phyloP scores from a whole-genome alignment of 495 filamentous ascomycete species.

The Pseudevernia furfuracea region DNA sequence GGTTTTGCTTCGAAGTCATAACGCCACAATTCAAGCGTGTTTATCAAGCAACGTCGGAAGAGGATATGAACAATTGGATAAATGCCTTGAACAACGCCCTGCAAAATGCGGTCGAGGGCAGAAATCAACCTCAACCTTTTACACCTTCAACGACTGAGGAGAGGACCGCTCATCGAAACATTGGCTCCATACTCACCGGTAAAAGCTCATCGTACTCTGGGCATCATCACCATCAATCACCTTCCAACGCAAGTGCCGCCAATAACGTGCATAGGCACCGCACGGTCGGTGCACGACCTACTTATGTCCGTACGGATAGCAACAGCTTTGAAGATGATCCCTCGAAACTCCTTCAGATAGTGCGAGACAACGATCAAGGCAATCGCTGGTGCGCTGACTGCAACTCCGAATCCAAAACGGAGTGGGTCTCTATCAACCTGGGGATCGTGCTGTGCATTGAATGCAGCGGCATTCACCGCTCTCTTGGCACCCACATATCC shows the following conservation, averaged over 20 bases:
- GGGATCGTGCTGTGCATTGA: constrained; percentile 96
- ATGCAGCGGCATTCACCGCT: constrained; percentile 95
- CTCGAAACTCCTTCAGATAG: constrained; percentile 71
- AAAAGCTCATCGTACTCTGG: constrained; percentile 72
- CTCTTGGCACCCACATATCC: constrained; percentile 93
- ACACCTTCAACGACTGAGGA: constrained; percentile 44
- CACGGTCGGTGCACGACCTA: constrained; percentile 84
- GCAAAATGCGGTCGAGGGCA: constrained; percentile 87
- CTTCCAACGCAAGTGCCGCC: constrained; percentile 38
- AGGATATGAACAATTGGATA: constrained; percentile 98
- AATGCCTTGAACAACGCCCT: constrained; percentile 93
- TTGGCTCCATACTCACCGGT: constrained; percentile 87
- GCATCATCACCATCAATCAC: constrained; percentile 48
- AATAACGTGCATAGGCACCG: constrained; percentile 68
- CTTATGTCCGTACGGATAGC: constrained; percentile 56
- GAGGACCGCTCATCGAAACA: constrained; percentile 61
- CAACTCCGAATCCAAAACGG: constrained; percentile 80
- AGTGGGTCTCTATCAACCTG: constrained; percentile 98
- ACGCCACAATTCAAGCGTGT: constrained; percentile 94
- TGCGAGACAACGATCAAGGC: constrained; percentile 85
- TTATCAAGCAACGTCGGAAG: constrained; percentile 95
- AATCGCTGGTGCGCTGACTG: constrained; percentile 96
- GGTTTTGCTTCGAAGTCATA: constrained; percentile 98
- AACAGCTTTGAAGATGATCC: constrained; percentile 73
- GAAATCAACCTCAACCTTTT: constrained; percentile 44